Evolutionary conservation across 176 grass and related monocot genomes (phyloP).

Genomic region (Miscanthus lutarioriparius): DNA sequence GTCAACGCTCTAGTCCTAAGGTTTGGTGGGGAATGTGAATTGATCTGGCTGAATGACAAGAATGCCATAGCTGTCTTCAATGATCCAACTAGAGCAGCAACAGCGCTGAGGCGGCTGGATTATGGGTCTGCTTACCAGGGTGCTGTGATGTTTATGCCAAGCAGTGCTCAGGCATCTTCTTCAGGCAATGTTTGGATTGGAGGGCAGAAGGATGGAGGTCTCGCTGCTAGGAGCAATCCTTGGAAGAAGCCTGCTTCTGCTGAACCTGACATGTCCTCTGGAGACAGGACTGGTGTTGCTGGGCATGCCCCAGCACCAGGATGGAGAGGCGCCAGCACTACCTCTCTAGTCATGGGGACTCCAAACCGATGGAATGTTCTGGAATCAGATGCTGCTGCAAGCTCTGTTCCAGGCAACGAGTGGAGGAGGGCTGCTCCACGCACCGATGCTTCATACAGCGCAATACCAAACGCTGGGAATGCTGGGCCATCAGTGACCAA

Average conservation of each 20-base stretch:
- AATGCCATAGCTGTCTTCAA: slow-evolving; percentile 80
- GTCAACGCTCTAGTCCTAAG: slow-evolving; percentile 80
- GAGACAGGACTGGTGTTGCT: slow-evolving; percentile 43
- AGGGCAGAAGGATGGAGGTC: slow-evolving; percentile 41
- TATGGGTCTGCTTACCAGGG: slow-evolving; percentile 91
- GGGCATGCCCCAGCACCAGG: slow-evolving; percentile 45
- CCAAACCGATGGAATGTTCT: slow-evolving; percentile 72
- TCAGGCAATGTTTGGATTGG: slow-evolving; percentile 50
- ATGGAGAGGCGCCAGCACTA: slow-evolving; percentile 30
- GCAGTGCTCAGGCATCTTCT: slow-evolving; percentile 22
- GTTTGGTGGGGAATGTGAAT: slow-evolving; percentile 93
- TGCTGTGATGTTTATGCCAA: slow-evolving; percentile 46
- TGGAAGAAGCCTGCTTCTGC: slow-evolving; percentile 61
- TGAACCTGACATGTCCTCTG: slow-evolving; percentile 51
- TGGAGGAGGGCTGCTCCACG: not conserved
- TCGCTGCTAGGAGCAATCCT: slow-evolving; percentile 53
- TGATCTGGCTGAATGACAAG: slow-evolving; percentile 94
- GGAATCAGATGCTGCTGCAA: slow-evolving; percentile 42
- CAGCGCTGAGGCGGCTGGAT: slow-evolving; percentile 77
- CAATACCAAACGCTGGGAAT: slow-evolving; percentile 24
- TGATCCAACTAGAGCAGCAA: slow-evolving; percentile 82
- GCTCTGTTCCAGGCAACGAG: slow-evolving; percentile 23
- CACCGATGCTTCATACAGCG: not conserved
- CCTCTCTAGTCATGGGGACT: slow-evolving; percentile 31
- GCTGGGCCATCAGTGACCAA: slow-evolving; percentile 20